Base-by-base conservation (phyloP, 495 filamentous ascomycete genomes). In the Stereocaulon alpinum region DNA sequence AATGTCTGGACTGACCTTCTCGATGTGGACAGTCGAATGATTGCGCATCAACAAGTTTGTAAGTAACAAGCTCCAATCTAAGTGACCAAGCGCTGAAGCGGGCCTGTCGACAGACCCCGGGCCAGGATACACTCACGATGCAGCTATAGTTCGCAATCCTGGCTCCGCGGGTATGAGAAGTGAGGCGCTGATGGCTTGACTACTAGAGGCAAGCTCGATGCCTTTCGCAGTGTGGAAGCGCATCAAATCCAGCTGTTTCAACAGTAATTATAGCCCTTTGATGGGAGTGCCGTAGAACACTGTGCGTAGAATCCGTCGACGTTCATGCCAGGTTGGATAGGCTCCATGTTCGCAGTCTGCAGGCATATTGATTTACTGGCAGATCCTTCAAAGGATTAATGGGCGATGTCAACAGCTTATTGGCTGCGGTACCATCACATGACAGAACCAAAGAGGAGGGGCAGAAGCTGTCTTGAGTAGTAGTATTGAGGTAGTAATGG, bases 1-100 rank as follows among this genome's bases (percentile, higher is more conserved):
- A 58, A 12, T 20, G 34, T 50, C 56, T 58, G 56, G 56, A 58
- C 32, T 44, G 44, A 58, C 45, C 29, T 58, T 30, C 56, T 58
- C 29, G 18, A 41, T 40, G 29, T 40, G 55, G 55, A 48, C 43
- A 41, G 43, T 40, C 10, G 49, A 52, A 32, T 22, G 44, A 18
- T 50, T 24, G 40, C 24, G 29, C 20, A 41, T 58, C 20, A 40
- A 50, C 40, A 50, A 32, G 18, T 49, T 41, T 43, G 29, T 18
- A 40, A 30, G 24, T 7, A 51, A 40, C 34, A 51, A 58, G 56
- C 34, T 50, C 41, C 37, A 40, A 30, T 40, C 56, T 58, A 58
- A 27, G 12, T 47, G 40, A 40, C 20, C 29, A 58, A 34, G 32
- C 20, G 34, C 24, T 58, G 45, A 58, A 58, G 45, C 45, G 27